Evolutionary conservation across 768 basidiomycete genomes (phyloP), one percentile per base, ranked within the genome.

Genomic region (Pisolithus tinctorius): DNA sequence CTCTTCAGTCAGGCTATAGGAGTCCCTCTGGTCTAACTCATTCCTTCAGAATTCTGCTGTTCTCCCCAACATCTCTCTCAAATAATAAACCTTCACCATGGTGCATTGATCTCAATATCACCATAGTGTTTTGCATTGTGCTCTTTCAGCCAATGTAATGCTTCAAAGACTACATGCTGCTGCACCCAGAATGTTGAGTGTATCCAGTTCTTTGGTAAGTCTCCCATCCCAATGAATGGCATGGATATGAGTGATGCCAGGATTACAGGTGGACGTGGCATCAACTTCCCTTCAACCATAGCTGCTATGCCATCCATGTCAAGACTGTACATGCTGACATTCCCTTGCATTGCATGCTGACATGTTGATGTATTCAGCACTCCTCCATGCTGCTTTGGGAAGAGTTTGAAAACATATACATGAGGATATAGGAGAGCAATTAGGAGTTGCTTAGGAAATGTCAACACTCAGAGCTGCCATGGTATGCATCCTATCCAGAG

Each of bases 401-500:
- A 38, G 6, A 38, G 13, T 13, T 38, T 38, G 37, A 38, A 38
- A 38, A 38, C 13, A 17, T 14, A 38, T 6, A 38, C 37, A 38
- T 14, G 37, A 38, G 71, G 69, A 53, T 67, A 74, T 0, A 61
- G 30, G 0, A 56, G 60, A 0, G 64, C 55, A 8, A 76, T 61
- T 0, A 76, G 61, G 6, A 73, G 51, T 47, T 68, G 69, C 53
- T 76, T 72, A 0, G 71, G 58, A 17, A 74, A 47, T 0, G 72
- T 71, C 3, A 76, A 52, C 1, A 40, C 23, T 14, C 58, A 27
- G 0, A 74, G 52, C 27, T 66, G 54, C 36, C 46, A 54, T 0
- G 73, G 74, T 2, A 48, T 37, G 17, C 34, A 17, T 7, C 74
- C 74, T 20, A 73, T 62, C 74, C 72, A 76, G 31, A 75, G 41